phyloP scores from a whole-genome alignment of 2,329 filamentous ascomycete genomes.

The Xylariaceae sp. region DNA sequence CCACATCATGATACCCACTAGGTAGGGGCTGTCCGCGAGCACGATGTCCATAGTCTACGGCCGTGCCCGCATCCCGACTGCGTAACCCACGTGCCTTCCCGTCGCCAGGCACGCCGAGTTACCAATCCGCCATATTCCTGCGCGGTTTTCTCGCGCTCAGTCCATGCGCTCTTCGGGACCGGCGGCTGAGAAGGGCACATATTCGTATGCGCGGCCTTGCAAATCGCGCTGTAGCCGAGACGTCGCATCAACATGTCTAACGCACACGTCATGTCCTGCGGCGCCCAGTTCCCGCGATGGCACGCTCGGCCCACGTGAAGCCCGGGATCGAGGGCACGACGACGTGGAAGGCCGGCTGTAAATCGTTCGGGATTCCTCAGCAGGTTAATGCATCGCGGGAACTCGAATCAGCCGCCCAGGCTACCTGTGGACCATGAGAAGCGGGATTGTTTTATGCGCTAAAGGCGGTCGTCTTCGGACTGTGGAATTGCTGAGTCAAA shows the following conservation, averaged over 20 bases:
- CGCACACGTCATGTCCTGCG: constrained; percentile 45
- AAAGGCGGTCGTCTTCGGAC: constrained; percentile 21
- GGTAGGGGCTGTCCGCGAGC: too few relatives aligned
- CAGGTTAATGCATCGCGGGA: constrained; percentile 46
- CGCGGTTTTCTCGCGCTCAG: constrained; percentile 41
- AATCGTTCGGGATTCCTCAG: constrained; percentile 36
- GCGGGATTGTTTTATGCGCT: constrained; percentile 36
- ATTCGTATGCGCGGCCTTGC: constrained; percentile 47
- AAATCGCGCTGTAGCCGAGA: constrained; percentile 48
- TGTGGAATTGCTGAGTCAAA: constrained; percentile 16
- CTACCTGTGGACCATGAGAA: constrained; percentile 52
- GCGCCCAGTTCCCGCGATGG: constrained; percentile 43
- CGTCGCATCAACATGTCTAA: constrained; percentile 47
- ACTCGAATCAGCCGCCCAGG: constrained; percentile 53
- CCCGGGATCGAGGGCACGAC: constrained; percentile 48
- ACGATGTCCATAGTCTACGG: too few relatives aligned
- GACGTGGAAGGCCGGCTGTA: constrained; percentile 41
- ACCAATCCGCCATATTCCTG: constrained; percentile 42
- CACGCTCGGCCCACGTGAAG: constrained; percentile 44
- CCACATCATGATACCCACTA: too few relatives aligned
- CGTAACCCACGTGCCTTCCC: too few relatives aligned
- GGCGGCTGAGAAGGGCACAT: constrained; percentile 47
- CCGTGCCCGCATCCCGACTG: too few relatives aligned
- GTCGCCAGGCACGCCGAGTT: too few relatives aligned
- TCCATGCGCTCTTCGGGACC: constrained; percentile 36